These are phyloP conservation scores for Boechera stricta DNA, from an alignment of 345 rosid species.

Conservation along the genomic window DNA sequence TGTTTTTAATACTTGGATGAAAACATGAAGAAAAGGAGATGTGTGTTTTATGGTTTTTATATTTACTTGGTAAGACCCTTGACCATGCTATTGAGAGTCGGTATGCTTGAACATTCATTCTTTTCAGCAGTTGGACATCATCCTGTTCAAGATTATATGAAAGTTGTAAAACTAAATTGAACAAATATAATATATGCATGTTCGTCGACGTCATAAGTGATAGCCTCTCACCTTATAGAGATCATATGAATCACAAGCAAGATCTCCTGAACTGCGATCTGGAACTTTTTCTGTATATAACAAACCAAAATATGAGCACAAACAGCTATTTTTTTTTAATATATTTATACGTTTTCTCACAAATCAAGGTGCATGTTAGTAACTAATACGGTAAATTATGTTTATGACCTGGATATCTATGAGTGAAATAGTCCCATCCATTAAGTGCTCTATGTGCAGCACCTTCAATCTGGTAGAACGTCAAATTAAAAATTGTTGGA, in stretches of 20 bases:
- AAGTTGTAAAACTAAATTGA: neutral
- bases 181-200: neutral
- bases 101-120: conserved; percentile 22
- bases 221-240: conserved; percentile 21
- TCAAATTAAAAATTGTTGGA: neutral
- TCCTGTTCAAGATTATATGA: neutral
- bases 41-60: neutral
- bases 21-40: neutral
- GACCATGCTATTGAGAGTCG: conserved; percentile 48
- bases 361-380: neutral
- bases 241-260: conserved; percentile 31
- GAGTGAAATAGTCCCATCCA: conserved; percentile 35
- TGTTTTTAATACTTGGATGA: neutral
- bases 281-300: conserved; percentile 27
- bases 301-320: neutral
- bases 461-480: neutral
- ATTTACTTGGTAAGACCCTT: conserved; percentile 49
- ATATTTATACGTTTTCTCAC: neutral
- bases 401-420: conserved; percentile 32
- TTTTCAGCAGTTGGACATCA: neutral
- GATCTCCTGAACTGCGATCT: conserved; percentile 27
- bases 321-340: too few relatives aligned
- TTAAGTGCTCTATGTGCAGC: conserved; percentile 31
- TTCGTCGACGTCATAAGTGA: neutral
- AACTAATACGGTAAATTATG: neutral